Conservation (phyloP, 208 protist genomes). For the Novymonas esmeraldas region DNA sequence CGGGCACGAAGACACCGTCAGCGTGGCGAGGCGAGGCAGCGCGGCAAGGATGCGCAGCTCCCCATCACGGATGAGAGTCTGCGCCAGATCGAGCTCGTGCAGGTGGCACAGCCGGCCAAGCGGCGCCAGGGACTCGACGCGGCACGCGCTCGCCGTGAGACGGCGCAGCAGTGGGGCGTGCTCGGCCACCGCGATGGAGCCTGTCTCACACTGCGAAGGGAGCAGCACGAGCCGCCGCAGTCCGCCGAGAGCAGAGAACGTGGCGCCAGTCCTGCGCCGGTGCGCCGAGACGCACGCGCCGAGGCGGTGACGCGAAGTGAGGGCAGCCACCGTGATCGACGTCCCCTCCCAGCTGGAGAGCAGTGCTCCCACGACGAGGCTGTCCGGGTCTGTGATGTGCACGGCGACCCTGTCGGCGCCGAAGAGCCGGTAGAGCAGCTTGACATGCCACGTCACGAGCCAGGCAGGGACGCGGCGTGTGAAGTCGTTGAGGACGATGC, state of each 20-base stretch:
- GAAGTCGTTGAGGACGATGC: conserved; percentile 19
- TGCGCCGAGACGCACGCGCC: conserved; percentile 12
- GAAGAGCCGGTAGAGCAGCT: conserved; percentile 28
- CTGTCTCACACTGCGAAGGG: conserved; percentile 16
- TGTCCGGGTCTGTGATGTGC: conserved; percentile 17
- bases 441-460: conserved; percentile 27
- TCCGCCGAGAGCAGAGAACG: conserved; percentile 8
- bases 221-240: conserved; percentile 32
- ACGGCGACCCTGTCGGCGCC: conserved; percentile 9
- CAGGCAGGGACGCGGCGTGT: conserved; percentile 13
- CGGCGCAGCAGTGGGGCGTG: conserved; percentile 27
- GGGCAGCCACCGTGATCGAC: conserved; percentile 10
- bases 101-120: conserved; percentile 31
- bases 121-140: conserved; percentile 35
- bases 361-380: conserved; percentile 11
- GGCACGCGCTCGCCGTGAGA: conserved; percentile 24
- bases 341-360: conserved; percentile 25
- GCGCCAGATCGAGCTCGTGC: conserved; percentile 30
- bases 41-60: conserved; percentile 42
- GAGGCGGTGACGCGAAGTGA: conserved; percentile 20
- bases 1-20: conserved; percentile 43
- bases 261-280: conserved; percentile 10
- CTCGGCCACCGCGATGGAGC: conserved; percentile 31
- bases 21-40: conserved; percentile 35
- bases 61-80: conserved; percentile 39